Base-by-base conservation (phyloP, 2,329 filamentous ascomycete species). In the Colletotrichum camelliae region DNA sequence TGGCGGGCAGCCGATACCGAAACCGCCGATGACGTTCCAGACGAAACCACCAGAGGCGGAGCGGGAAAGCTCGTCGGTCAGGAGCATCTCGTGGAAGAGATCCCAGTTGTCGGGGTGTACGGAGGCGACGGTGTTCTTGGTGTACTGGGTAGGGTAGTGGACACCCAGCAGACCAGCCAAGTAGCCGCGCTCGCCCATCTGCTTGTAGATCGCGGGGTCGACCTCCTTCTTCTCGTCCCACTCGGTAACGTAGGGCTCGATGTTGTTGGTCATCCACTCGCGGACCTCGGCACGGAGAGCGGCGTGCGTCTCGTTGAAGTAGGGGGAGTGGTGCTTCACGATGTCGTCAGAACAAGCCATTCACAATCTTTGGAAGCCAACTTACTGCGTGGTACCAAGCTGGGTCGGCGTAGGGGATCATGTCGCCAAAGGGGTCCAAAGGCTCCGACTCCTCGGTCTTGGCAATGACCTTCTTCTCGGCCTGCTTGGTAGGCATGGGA, bases 151-250 rank as follows among this genome's bases (percentile, higher is more conserved):
- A 16, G 95, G 96, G 87, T 95, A 98, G 82, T 94, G 89, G 77
- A 95, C 91, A 78, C 96, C 97, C 78, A 99, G 89, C 74, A 98
- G 89, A 79, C 97, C 97, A n/a, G 96, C 94, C 21, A 99, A 91
- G 84, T 98, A 99, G 55, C 97, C 97, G 61, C 95, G 92, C 78
- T 95, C 93, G 74, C 97, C 97, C 94, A 98, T 97, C 84, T 97
- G 93, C 88, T 98, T 96, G 91, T 98, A 99, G 82, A 99, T 95
- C 80, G 92, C 91, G 61, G 94, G 92, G 0, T 97, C 96, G 2
- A 98, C 96, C 83, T 93, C 91, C 88, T 96, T 97, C 80, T 93
- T 95, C 89, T 98, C 97, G 80, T 99, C 97, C 97, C 97, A 99
- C 85, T 99, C 97, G 55, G 93, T 94, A 72, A 98, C 95, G 80